These are phyloP conservation scores for Effrenium voratum DNA, from an alignment of 73 alveolate species.

Conservation along the genomic window DNA sequence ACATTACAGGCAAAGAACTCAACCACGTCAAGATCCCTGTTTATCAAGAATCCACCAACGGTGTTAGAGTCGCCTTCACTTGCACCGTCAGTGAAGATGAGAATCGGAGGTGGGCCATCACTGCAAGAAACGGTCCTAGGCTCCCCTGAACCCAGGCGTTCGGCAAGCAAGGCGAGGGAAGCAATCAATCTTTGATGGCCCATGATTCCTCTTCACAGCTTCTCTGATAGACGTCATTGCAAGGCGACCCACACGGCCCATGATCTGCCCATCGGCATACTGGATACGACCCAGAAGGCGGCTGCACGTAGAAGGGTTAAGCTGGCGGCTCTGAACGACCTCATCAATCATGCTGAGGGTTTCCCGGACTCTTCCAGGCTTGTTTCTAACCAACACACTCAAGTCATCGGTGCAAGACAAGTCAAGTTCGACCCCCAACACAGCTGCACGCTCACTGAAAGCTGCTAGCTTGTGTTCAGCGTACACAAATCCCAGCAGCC, in stretches of 20 bases:
- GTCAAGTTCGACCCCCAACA: conserved; percentile 50
- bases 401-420: neutral
- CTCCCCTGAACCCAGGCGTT: neutral
- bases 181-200: neutral
- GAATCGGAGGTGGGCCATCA: neutral
- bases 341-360: neutral
- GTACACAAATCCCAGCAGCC: neutral
- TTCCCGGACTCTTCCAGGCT: neutral
- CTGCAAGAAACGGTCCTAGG: neutral
- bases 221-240: neutral
- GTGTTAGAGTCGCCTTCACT: conserved; percentile 5
- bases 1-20: neutral
- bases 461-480: neutral
- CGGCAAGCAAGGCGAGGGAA: neutral
- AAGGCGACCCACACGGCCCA: conserved; percentile 7
- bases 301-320: neutral
- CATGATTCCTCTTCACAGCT: no score
- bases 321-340: neutral
- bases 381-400: neutral
- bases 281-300: neutral
- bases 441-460: neutral
- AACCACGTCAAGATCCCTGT: neutral
- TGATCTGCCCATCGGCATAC: conserved; percentile 8
- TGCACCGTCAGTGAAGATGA: conserved; percentile 31
- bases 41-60: neutral